phyloP scores from a whole-genome alignment of 257 asterid species.

The Nicotiana noctiflora region DNA sequence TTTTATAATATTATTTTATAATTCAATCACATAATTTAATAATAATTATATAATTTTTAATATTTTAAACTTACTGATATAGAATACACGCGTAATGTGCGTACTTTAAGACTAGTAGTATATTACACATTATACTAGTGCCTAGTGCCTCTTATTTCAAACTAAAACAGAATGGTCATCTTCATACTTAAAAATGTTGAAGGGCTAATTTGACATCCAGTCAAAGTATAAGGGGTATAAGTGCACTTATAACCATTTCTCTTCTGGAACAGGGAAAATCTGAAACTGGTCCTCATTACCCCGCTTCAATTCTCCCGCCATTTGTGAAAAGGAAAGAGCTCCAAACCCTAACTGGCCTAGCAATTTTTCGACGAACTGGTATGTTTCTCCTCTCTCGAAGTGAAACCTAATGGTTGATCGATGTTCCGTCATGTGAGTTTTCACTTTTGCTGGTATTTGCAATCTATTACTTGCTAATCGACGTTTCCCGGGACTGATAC shows the following conservation, averaged over 20 bases:
- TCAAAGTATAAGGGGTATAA: not conserved
- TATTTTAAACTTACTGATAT: too few species aligned
- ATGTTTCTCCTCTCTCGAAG: not conserved
- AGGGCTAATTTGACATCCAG: not conserved
- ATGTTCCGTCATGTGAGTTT: not conserved
- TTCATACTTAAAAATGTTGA: not conserved
- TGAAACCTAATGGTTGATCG: not conserved
- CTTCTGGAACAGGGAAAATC: not conserved
- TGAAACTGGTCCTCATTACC: not conserved
- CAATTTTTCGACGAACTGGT: not conserved
- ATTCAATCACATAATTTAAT: too few species aligned
- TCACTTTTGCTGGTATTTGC: not conserved
- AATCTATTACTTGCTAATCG: not conserved
- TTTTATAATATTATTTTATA: too few species aligned
- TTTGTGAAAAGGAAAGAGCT: not conserved
- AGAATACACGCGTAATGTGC: too few species aligned
- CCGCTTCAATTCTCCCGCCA: conserved; percentile 18
- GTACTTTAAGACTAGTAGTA: too few species aligned
- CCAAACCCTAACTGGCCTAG: conserved; percentile 4
- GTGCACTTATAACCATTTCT: not conserved
- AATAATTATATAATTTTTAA: too few species aligned
- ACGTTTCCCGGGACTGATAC: not conserved
- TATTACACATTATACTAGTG: too few species aligned
- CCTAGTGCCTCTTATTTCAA: too few species aligned
- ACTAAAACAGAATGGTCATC: not conserved